phyloP scores from a whole-genome alignment of 495 filamentous ascomycete species.

The Penicillium longicatenatum region DNA sequence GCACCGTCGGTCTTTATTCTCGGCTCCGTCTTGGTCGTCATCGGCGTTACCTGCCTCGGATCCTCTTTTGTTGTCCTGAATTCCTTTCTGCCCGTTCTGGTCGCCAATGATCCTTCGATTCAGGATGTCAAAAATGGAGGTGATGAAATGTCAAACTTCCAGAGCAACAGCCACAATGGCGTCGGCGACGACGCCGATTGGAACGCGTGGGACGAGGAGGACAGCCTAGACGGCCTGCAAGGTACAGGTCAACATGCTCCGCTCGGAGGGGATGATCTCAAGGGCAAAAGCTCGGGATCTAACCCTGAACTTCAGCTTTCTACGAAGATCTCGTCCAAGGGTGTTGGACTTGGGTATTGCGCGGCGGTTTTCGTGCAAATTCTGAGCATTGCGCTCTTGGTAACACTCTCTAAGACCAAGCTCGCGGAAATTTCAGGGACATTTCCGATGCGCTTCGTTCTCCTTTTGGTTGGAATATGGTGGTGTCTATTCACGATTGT shows the following conservation, averaged over 20 bases:
- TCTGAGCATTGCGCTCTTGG: slow-evolving; percentile 67
- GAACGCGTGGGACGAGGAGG: slow-evolving; percentile 43
- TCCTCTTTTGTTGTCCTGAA: slow-evolving; percentile 56
- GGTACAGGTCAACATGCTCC: slow-evolving; percentile 27
- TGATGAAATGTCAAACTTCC: slow-evolving; percentile 30
- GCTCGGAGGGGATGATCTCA: slow-evolving; percentile 13
- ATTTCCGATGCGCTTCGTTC: slow-evolving; percentile 66
- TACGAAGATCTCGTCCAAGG: slow-evolving; percentile 77
- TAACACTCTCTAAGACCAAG: slow-evolving; percentile 66
- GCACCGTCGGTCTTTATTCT: slow-evolving; percentile 70
- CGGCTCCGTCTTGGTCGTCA: slow-evolving; percentile 73
- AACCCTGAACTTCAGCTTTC: slow-evolving; percentile 72
- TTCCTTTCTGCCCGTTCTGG: slow-evolving; percentile 52
- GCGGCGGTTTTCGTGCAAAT: slow-evolving; percentile 77
- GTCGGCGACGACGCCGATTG: slow-evolving; percentile 22
- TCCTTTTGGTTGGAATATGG: slow-evolving; percentile 84
- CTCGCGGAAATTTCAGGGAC: slow-evolving; percentile 34
- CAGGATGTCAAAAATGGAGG: slow-evolving; percentile 18
- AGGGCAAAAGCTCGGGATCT: slow-evolving; percentile 18
- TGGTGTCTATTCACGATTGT: slow-evolving; percentile 85
- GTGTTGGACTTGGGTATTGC: slow-evolving; percentile 78
- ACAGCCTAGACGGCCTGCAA: slow-evolving; percentile 22
- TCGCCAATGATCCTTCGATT: slow-evolving; percentile 48
- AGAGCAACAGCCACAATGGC: slow-evolving; percentile 4
- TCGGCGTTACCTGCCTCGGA: slow-evolving; percentile 73